Evolutionary conservation across 805 yeast genomes (phyloP), one percentile per base, ranked within the genome.

Genomic region (Barnettozyma wickerhamii): DNA sequence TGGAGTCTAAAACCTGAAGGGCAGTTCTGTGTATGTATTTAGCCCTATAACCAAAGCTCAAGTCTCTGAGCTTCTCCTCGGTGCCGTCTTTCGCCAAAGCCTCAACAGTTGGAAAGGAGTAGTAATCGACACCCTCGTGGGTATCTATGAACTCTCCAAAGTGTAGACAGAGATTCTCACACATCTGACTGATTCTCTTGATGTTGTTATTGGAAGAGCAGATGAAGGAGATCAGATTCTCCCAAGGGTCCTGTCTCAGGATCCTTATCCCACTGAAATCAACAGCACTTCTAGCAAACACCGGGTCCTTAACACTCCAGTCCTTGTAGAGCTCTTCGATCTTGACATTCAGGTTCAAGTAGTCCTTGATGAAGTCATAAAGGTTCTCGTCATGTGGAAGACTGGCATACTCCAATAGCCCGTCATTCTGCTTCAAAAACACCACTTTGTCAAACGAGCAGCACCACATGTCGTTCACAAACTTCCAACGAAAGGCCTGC

Each of bases 171-270:
- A 93, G 64, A 34, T 73, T 72, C 48, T 86, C 87, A 59, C 96
- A 93, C 96, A 93, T 89, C 53, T 83, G 82, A 2, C 95, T 84
- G 34, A 93, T 93, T 28, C 99, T 71, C 55, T 91, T 88, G 40
- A 93, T 93, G 55, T 93, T 93, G 63, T 93, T 93, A 61, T 93
- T 93, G n/a, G 95, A 81, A 2, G 96, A 87, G 63, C 98, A 93
- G 10, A 93, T 93, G 49, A 91, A 93, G 2, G 93, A 84, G 15
- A 91, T 66, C 33, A 89, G 66, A 32, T 91, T 88, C 51, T 93
- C 99, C 98, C 98, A 93, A 0, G 99, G 98, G 49, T 91, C 96
- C 60, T 93, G 98, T 28, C 90, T 71, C 20, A 93, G 70, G 47
- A 91, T 87, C 23, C 99, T 66, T 15, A 91, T 79, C 0, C 97